phyloP scores from a whole-genome alignment of 2,329 filamentous ascomycete genomes.

The Coleophoma eucalyptorum region DNA sequence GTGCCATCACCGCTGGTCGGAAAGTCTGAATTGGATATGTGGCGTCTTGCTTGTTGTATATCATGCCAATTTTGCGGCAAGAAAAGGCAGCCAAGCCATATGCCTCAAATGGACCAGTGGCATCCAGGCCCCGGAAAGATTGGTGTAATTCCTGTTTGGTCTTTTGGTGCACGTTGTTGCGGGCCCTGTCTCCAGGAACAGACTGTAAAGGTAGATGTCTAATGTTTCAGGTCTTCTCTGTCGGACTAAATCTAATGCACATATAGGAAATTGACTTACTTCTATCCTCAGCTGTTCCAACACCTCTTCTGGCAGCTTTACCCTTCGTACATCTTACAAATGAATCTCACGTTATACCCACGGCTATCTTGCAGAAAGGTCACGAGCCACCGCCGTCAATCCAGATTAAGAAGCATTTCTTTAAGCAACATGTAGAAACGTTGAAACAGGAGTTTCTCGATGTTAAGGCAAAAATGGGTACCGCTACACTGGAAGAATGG shows the following conservation, averaged over 20 bases:
- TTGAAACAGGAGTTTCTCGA: conserved; percentile 60
- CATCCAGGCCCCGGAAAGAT: conserved; percentile 58
- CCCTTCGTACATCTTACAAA: conserved; percentile 64
- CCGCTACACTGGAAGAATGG: conserved; percentile 72
- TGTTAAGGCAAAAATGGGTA: conserved; percentile 58
- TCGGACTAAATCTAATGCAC: conserved; percentile 18
- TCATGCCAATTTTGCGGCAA: conserved; percentile 67
- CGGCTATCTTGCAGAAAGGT: conserved; percentile 48
- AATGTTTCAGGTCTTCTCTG: conserved; percentile 6
- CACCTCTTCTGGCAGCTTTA: conserved; percentile 62
- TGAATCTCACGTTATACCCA: conserved; percentile 56
- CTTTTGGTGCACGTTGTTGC: conserved; percentile 66
- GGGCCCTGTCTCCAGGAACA: conserved; percentile 57
- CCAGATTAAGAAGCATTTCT: conserved; percentile 63
- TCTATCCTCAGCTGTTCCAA: conserved; percentile 56
- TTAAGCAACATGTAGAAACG: conserved; percentile 55
- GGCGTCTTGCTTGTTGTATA: conserved; percentile 60
- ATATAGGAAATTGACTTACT: conserved; percentile 66
- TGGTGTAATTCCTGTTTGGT: conserved; percentile 64
- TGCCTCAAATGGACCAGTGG: conserved; percentile 39
- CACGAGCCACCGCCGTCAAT: conserved; percentile 40
- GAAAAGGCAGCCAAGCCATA: conserved; percentile 19
- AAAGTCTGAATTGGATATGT: conserved; percentile 72
- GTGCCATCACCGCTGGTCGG: conserved; percentile 66
- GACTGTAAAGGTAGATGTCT: conserved; percentile 59